Evolutionary conservation across 2,329 filamentous ascomycete genomes (phyloP).

Genomic region (Aspergillus pseudoterreus): DNA sequence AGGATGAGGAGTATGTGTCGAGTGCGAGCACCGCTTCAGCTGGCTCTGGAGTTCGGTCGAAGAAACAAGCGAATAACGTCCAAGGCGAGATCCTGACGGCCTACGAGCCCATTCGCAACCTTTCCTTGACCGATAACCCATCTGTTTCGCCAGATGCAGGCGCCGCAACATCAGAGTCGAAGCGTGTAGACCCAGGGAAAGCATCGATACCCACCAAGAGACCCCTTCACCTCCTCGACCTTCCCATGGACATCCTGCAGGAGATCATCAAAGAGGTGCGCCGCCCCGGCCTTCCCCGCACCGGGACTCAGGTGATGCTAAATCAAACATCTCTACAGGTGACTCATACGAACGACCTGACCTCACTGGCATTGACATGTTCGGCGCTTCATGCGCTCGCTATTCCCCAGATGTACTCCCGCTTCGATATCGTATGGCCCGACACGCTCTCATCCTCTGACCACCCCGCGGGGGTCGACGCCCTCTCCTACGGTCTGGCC

Average conservation of each 20-base stretch:
- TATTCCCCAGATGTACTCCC: constrained; percentile 75
- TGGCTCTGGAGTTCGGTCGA: constrained; percentile 13
- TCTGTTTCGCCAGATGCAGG: neutral
- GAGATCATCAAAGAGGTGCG: constrained; percentile 73
- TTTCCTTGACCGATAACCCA: neutral
- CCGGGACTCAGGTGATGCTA: neutral
- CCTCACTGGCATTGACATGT: constrained; percentile 71
- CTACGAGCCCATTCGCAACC: neutral
- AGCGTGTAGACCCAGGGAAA: neutral
- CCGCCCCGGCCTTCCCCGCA: neutral
- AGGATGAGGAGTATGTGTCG: constrained; percentile 28
- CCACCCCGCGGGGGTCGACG: constrained; percentile 71
- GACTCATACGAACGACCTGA: constrained; percentile 77
- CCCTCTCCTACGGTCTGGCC: constrained; percentile 75
- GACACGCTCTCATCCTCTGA: constrained; percentile 63
- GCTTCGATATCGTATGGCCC: constrained; percentile 87
- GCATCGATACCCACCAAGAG: constrained; percentile 31
- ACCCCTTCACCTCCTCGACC: constrained; percentile 65
- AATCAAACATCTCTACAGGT: constrained; percentile 48
- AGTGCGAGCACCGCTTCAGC: constrained; percentile 23
- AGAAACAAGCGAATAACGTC: constrained; percentile 6
- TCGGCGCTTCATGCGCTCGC: constrained; percentile 72
- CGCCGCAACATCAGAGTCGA: neutral
- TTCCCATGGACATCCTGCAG: constrained; percentile 74
- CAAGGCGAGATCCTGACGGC: constrained; percentile 3